These are phyloP conservation scores for Durio zibethinus DNA, from an alignment of 345 rosid species.

Conservation along the genomic window DNA sequence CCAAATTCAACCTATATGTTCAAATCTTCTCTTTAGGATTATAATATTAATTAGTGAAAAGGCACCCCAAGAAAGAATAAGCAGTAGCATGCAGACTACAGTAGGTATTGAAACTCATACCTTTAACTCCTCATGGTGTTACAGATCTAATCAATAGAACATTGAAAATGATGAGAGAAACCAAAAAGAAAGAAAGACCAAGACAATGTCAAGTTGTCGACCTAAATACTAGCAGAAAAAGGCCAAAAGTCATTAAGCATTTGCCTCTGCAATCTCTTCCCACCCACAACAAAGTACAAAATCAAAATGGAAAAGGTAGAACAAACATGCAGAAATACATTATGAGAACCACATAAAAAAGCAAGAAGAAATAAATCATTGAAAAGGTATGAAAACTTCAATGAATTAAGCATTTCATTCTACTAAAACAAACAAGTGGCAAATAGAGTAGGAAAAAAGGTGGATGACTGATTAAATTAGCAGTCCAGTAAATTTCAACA, in stretches of 20 bases:
- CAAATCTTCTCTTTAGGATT: neutral
- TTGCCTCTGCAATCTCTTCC: neutral
- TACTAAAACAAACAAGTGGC: neutral
- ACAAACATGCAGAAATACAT: neutral
- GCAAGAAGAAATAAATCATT: neutral
- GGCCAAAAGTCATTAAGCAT: neutral
- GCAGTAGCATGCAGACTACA: neutral
- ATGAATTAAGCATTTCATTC: neutral
- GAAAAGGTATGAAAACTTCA: neutral
- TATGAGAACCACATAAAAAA: neutral
- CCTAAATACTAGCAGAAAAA: neutral
- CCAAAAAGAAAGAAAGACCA: neutral
- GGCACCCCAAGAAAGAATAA: neutral
- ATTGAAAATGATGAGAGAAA: neutral
- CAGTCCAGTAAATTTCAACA: neutral
- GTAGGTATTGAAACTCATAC: neutral
- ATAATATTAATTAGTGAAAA: neutral
- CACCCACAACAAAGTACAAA: neutral
- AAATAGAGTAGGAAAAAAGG: neutral
- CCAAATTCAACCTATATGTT: neutral
- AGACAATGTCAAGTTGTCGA: neutral
- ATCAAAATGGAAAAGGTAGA: neutral
- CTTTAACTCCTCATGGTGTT: neutral
- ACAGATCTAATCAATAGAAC: neutral
- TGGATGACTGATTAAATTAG: neutral